Evolutionary conservation across 768 basidiomycete genomes (phyloP), one percentile per base, ranked within the genome.

Genomic region (Leccinum truebloodii): DNA sequence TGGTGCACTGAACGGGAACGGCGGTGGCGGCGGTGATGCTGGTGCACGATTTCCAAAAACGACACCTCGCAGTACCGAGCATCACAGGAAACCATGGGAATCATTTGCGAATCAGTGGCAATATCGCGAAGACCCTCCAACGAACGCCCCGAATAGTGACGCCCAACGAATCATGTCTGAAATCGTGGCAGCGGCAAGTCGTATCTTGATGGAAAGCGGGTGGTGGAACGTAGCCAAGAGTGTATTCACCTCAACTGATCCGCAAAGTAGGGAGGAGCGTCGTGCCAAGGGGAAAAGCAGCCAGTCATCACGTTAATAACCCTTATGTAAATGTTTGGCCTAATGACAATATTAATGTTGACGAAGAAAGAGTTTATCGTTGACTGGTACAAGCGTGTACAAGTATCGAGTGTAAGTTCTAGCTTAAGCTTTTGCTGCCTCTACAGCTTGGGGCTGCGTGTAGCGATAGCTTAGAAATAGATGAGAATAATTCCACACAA

Each of bases 21-120:
- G 67, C 22, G 70, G 71, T 55, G 69, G 67, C 22, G 70, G 71
- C 57, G 73, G 73, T 55, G 66, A 67, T 46, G 67, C 74, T 48
- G 69, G 66, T 48, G 58, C 69, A 37, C 65, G 71, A 48, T 69
- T 64, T 18, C 53, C 71, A 39, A 50, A 53, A 57, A 39, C 63
- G 34, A 50, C 59, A 14, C 34, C 67, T 26, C 63, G 65, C 65
- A 54, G 66, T 20, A 59, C 63, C 65, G 46, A 58, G 26, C 58
- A 13, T 39, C 72, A 70, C 18, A 75, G 86, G 4, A 85, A 83
- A 61, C 71, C 84, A 52, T 90, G 87, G 88, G 86, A 90, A 48
- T 79, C 86, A 14, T 92, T 87, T 67, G 80, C 84, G 52, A 74
- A 75, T 52, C 79, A 85, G 49, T 86, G 87, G 88, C 83, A 84